Evolutionary conservation across 805 yeast genomes (phyloP).

Genomic region (Saccharomycopsis vini): DNA sequence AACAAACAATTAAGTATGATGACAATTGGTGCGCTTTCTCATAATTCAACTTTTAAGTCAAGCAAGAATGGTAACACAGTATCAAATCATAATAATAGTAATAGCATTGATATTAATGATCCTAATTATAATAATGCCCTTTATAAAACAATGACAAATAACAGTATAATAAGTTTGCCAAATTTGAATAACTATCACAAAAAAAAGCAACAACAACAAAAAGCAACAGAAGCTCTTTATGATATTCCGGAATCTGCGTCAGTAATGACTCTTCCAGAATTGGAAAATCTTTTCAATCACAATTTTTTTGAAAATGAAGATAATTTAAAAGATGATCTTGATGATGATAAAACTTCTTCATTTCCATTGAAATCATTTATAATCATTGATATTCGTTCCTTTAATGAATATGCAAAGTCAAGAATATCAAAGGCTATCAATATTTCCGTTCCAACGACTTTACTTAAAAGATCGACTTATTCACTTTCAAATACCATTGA

Average conservation of each 20-base stretch:
- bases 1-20: neutral
- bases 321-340: neutral
- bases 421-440: conserved; percentile 59
- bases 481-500: conserved; percentile 53
- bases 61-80: neutral
- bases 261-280: conserved; percentile 6
- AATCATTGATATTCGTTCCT: conserved; percentile 75
- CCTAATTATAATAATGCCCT: neutral
- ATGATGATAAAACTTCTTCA: neutral
- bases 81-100: neutral
- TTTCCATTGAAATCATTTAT: conserved; percentile 29
- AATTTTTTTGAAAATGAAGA: neutral
- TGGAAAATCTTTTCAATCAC: neutral
- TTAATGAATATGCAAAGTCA: conserved; percentile 54
- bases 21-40: neutral
- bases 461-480: conserved; percentile 67
- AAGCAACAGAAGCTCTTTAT: neutral
- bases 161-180: conserved; percentile 12
- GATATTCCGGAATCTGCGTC: conserved; percentile 5
- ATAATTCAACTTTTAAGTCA: neutral
- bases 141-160: conserved; percentile 12
- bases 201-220: neutral
- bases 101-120: neutral
- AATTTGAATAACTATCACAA: conserved; percentile 10
- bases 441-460: conserved; percentile 83